Conservation (phyloP, 2,329 filamentous ascomycete genomes). For the Orbilia quercus region DNA sequence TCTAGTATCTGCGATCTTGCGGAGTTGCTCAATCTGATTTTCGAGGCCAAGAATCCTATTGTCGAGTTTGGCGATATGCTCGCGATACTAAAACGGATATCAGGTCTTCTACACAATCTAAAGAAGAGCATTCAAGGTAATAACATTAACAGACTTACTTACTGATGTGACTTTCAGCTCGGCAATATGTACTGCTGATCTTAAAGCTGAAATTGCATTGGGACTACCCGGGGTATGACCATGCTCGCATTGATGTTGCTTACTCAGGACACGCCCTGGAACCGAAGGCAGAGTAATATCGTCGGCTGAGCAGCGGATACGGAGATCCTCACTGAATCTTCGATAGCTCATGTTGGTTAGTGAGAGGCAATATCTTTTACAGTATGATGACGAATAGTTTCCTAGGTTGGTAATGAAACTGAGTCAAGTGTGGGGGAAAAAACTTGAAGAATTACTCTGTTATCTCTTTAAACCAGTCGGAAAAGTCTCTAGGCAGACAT, state of each 20-base stretch:
- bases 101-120: too few relatives aligned
- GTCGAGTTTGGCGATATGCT: slow-evolving; percentile 12
- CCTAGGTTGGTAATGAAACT: too few relatives aligned
- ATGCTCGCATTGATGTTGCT: slow-evolving; percentile 8
- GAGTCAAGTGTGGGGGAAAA: too few relatives aligned
- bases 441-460: too few relatives aligned
- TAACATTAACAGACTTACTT: not conserved
- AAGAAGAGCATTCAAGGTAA: too few relatives aligned
- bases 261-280: slow-evolving; percentile 2
- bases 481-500: too few relatives aligned
- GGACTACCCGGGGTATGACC: not conserved
- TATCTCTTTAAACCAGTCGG: too few relatives aligned
- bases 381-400: too few relatives aligned
- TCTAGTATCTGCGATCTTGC: not conserved
- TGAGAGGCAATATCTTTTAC: too few relatives aligned
- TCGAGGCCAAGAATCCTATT: not conserved
- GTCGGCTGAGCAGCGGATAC: slow-evolving; percentile 12
- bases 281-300: slow-evolving; percentile 6
- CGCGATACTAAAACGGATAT: not conserved
- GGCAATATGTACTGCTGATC: slow-evolving; percentile 7
- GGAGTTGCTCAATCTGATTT: not conserved
- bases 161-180: slow-evolving; percentile 4
- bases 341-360: not conserved
- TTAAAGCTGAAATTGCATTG: slow-evolving; percentile 1
- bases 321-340: not conserved